Percentiles rank a stretch among this genome's conserved stretches.
Evolutionary conservation across 2,329 filamentous ascomycete species (phyloP).

Genomic region (Aspergillus sp.): DNA sequence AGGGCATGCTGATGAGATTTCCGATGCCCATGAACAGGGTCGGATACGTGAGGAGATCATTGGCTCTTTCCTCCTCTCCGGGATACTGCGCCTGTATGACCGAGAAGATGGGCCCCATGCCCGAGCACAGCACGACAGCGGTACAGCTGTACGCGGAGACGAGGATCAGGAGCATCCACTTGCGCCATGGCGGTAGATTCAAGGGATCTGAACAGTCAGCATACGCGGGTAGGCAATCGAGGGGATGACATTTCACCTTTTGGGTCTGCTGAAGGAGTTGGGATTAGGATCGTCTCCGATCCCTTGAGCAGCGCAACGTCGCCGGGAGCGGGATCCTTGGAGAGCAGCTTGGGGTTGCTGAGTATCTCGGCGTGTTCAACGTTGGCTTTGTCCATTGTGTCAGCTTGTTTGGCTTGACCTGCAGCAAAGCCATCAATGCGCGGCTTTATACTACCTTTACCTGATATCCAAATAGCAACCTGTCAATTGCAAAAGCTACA

Average conservation of each 20-base stretch:
- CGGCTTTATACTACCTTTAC: neutral
- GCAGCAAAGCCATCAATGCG: neutral
- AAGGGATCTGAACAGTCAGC: conserved; percentile 8
- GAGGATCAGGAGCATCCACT: conserved; percentile 13
- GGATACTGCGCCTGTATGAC: conserved; percentile 13
- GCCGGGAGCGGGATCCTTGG: neutral
- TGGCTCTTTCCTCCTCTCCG: conserved; percentile 5
- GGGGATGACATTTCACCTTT: neutral
- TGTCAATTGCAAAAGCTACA: neutral
- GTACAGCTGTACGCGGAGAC: conserved; percentile 14
- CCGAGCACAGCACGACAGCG: conserved; percentile 13
- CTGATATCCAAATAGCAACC: neutral
- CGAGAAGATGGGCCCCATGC: conserved; percentile 19
- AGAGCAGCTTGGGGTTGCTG: neutral
- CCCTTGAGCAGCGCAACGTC: conserved; percentile 16
- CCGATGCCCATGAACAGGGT: conserved; percentile 20
- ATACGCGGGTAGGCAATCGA: neutral
- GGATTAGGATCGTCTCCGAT: conserved; percentile 13
- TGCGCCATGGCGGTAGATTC: conserved; percentile 17
- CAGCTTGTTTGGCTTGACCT: neutral
- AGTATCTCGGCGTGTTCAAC: conserved; percentile 1
- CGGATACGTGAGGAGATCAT: conserved; percentile 20
- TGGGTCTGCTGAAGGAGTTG: conserved; percentile 15
- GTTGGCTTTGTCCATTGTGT: conserved; percentile 5
- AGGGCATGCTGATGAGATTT: conserved; percentile 19